Evolutionary conservation across 1,284 basidiomycete species (phyloP), one percentile per base, ranked within the genome.

Genomic region (Melampsora abietis-canadensis): DNA sequence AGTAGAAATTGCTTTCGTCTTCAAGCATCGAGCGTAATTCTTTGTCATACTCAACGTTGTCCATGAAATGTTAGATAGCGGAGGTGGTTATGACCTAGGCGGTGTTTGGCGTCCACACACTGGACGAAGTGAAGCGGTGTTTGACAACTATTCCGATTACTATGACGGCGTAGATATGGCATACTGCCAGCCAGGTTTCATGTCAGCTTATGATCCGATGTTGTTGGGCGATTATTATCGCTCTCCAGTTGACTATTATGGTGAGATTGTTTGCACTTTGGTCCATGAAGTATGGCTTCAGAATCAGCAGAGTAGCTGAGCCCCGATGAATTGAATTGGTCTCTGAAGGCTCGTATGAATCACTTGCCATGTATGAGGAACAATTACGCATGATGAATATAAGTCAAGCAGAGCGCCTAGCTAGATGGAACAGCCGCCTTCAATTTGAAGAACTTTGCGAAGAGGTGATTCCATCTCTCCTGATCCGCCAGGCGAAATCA

Each of bases 381-480:
- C 61, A 72, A 54, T 64, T 72, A 51, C 31, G 69, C 21, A 8
- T 72, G 69, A 62, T 69, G 59, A 48, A 60, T 7, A 64, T 72
- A 19, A 64, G 44, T 57, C 46, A 63, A 54, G 69, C 61, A 17
- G 69, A 72, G 48, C 24, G 61, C 15, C 48, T 72, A 27, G 69
- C 69, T n/a, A 48, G 69, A 24, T 72, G 69, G 69, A 44, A 64
- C 30, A 60, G 57, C 37, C 27, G 69, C 46, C 61, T 72, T 34
- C 69, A 65, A 37, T 72, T 72, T 24, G 69, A 72, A 57, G 69
- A 72, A 31, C 61, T 72, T 24, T 63, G 46, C 57, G 61, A 72
- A 65, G 69, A 72, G 62, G 69, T 72, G 19, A 51, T 30, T 40
- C 34, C 12, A 46, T 37, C 1, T 21, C n/a, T 31, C 8, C 17